These are phyloP conservation scores for Lactarius trivialis DNA, from an alignment of 768 basidiomycete genomes.

Conservation along the genomic window DNA sequence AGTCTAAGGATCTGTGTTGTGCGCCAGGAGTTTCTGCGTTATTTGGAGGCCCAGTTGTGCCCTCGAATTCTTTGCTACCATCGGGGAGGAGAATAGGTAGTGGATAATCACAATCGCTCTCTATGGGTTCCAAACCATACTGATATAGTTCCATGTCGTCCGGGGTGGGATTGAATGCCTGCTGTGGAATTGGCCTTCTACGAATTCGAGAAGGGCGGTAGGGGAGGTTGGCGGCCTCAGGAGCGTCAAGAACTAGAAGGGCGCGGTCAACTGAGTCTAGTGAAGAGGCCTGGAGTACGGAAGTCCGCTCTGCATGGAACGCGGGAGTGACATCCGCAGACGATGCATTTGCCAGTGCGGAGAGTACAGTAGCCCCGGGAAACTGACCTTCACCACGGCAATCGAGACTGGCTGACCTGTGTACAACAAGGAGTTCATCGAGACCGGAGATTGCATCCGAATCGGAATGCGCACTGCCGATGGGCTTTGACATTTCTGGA, in stretches of 20 bases:
- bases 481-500: neutral
- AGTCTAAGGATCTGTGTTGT: neutral
- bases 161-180: neutral
- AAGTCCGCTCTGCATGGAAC: neutral
- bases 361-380: neutral
- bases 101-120: neutral
- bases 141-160: constrained; percentile 3
- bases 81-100: neutral
- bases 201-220: constrained; percentile 4
- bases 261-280: constrained; percentile 9
- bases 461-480: neutral
- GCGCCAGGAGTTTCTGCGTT: neutral
- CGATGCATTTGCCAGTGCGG: neutral
- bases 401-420: neutral
- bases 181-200: constrained; percentile 2
- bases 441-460: neutral
- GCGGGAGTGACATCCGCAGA: neutral
- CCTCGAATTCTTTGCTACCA: neutral
- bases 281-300: constrained; percentile 6
- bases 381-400: neutral
- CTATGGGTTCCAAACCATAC: constrained; percentile 5
- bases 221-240: neutral
- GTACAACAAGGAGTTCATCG: neutral
- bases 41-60: neutral
- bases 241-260: neutral